Evolutionary conservation across 352 stramenopile genomes (phyloP).

Genomic region (Blastocystis sp.): DNA sequence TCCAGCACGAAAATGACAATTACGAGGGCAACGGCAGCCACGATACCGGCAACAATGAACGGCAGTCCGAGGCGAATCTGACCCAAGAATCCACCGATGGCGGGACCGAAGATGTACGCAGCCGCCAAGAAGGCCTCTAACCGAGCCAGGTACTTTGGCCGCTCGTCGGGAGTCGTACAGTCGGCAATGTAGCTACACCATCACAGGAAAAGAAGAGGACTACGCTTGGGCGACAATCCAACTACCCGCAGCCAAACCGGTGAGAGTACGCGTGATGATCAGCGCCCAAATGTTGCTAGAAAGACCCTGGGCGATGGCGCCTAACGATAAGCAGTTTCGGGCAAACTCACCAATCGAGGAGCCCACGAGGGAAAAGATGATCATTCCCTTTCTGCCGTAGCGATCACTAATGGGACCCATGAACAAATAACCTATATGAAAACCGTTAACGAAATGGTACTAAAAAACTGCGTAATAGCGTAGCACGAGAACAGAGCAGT

Average conservation of each 20-base stretch:
- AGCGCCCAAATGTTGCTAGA: conserved; percentile 28
- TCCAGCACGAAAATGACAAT: conserved; percentile 39
- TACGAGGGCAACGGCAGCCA: conserved; percentile 36
- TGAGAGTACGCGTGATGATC: conserved; percentile 38
- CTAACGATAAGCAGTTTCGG: conserved; percentile 10
- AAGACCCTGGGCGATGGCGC: conserved; percentile 32
- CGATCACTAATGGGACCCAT: conserved; percentile 57
- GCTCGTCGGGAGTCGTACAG: conserved; percentile 53
- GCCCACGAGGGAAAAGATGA: conserved; percentile 58
- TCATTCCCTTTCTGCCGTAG: conserved; percentile 25
- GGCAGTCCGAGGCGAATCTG: conserved; percentile 19
- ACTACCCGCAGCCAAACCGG: conserved; percentile 42
- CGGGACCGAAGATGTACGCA: conserved; percentile 61
- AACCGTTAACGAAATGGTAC: neutral
- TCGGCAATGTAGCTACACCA: conserved; percentile 60
- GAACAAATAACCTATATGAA: conserved; percentile 53
- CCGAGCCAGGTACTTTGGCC: conserved; percentile 42
- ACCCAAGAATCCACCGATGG: conserved; percentile 59
- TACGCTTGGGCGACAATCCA: conserved; percentile 68
- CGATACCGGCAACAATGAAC: conserved; percentile 50
- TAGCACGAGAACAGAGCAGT: conserved; percentile 34
- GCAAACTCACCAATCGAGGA: conserved; percentile 12
- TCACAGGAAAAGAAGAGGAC: neutral
- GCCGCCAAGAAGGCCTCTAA: conserved; percentile 49
- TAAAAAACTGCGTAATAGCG: conserved; percentile 52